A percentile compares a stretch with the other conserved stretches of the same genome.
Evolutionary conservation across 352 stramenopile species (phyloP).

Genomic region (Pythium sukuiense): DNA sequence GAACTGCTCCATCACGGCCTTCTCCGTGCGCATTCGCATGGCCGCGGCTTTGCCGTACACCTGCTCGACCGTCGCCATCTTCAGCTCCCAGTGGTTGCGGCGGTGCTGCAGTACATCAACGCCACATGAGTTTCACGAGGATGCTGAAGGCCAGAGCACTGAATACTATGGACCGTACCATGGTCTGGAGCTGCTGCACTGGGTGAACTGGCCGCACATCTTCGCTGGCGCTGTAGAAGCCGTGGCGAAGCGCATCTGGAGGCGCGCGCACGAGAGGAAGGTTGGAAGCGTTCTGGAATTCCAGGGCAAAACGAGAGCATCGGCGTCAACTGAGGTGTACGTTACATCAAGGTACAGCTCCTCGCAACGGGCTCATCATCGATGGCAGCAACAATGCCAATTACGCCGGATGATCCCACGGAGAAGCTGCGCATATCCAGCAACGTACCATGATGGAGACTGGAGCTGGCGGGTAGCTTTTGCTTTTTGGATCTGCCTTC

Average conservation of each 20-base stretch:
- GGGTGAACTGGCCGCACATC: constrained; percentile 81
- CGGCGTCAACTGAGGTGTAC: background rate
- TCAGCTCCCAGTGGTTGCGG: constrained; percentile 79
- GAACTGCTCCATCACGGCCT: constrained; percentile 86
- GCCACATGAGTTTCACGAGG: background rate
- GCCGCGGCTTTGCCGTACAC: constrained; percentile 87
- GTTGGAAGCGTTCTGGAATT: constrained; percentile 57
- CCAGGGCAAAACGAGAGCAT: background rate
- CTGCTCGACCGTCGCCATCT: constrained; percentile 89
- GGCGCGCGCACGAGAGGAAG: constrained; percentile 82
- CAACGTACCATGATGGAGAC: constrained; percentile 23
- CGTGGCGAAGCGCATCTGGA: constrained; percentile 76
- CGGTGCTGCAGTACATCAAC: constrained; percentile 41
- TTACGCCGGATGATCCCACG: background rate
- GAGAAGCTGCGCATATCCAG: background rate
- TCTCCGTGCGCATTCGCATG: constrained; percentile 89
- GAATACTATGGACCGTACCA: constrained; percentile 31
- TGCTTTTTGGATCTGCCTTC: constrained; percentile 25
- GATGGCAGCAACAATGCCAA: too few relatives aligned
- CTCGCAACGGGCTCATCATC: background rate
- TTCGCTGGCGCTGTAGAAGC: constrained; percentile 83
- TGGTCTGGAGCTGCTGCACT: constrained; percentile 82
- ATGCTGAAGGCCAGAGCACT: background rate
- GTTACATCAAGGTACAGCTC: background rate
- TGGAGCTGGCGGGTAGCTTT: constrained; percentile 5